phyloP scores from a whole-genome alignment of 306 rosid genomes.

The Cicer chorassanicum region DNA sequence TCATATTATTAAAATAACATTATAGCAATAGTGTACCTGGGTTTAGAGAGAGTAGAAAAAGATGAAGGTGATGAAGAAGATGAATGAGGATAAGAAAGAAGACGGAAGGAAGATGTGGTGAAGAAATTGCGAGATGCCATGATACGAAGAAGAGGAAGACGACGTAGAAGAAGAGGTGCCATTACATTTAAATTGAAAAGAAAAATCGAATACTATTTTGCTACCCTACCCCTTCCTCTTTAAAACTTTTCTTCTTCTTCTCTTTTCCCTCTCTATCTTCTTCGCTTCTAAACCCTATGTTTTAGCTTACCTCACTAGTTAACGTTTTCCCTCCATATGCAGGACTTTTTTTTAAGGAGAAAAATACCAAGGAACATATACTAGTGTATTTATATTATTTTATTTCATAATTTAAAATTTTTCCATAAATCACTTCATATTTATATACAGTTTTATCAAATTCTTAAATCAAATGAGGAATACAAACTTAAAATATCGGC shows the following conservation, averaged over 20 bases:
- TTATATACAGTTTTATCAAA: no score
- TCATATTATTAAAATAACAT: no score
- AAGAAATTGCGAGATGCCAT: slow-evolving; percentile 61
- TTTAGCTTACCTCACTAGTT: not conserved
- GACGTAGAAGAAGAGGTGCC: slow-evolving; percentile 58
- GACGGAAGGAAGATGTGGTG: slow-evolving; percentile 42
- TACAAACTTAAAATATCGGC: no score
- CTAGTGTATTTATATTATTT: no score
- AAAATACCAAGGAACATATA: no score
- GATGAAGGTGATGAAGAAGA: slow-evolving; percentile 42
- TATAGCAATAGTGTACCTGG: slow-evolving; percentile 44
- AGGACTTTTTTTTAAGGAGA: not conserved
- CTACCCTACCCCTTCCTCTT: no score
- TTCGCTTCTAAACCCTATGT: slow-evolving; percentile 43
- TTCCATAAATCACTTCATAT: no score
- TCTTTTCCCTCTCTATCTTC: slow-evolving; percentile 29
- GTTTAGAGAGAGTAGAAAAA: slow-evolving; percentile 40
- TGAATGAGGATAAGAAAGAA: slow-evolving; percentile 43
- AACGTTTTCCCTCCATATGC: slow-evolving; percentile 45
- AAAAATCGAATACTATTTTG: not conserved
- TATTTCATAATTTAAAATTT: no score
- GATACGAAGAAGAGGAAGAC: slow-evolving; percentile 54
- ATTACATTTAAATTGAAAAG: slow-evolving; percentile 36
- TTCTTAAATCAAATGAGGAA: no score
- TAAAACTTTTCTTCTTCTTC: not conserved